A percentile compares a stretch with the other conserved stretches of the same genome.
Evolutionary conservation across 352 stramenopile species (phyloP).

Genomic region (Globisporangium rhizosaccharum): DNA sequence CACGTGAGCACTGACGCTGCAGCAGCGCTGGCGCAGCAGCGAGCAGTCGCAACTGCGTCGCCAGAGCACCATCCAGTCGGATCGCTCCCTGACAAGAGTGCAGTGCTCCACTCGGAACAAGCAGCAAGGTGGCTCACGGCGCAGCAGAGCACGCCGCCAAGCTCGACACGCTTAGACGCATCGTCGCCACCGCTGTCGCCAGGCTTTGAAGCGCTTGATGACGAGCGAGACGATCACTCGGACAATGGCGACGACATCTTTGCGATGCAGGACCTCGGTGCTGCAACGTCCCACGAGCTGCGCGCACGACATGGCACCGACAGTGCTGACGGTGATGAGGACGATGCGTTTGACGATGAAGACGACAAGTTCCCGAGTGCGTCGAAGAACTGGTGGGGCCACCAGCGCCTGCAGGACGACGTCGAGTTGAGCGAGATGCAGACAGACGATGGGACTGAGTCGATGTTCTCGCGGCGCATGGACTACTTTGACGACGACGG

Average conservation of each 20-base stretch:
- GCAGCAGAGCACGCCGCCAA: conserved; percentile 6
- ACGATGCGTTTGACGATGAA: conserved; percentile 17
- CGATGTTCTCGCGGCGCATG: conserved; percentile 57
- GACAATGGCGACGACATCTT: conserved; percentile 11
- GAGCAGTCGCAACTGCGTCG: background rate
- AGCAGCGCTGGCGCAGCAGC: background rate
- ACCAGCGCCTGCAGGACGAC: conserved; percentile 35
- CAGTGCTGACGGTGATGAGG: background rate
- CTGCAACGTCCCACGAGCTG: background rate
- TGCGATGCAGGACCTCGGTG: conserved; percentile 15
- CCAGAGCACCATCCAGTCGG: conserved; percentile 22
- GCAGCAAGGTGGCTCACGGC: conserved; percentile 56
- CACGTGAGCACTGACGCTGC: background rate
- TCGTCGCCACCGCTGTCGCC: conserved; percentile 21
- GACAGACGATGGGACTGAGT: conserved; percentile 60
- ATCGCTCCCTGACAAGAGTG: conserved; percentile 34
- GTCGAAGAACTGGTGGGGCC: conserved; percentile 75
- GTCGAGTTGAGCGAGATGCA: conserved; percentile 74
- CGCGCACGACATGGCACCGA: background rate
- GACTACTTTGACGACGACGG: conserved; percentile 47
- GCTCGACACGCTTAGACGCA: conserved; percentile 6
- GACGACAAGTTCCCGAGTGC: conserved; percentile 37
- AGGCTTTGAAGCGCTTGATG: conserved; percentile 23
- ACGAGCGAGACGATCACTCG: background rate
- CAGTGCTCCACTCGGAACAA: conserved; percentile 44